A percentile compares a stretch with the other conserved stretches of the same genome.
Conservation (phyloP, 306 rosid genomes). For the Nissolia schottii region DNA sequence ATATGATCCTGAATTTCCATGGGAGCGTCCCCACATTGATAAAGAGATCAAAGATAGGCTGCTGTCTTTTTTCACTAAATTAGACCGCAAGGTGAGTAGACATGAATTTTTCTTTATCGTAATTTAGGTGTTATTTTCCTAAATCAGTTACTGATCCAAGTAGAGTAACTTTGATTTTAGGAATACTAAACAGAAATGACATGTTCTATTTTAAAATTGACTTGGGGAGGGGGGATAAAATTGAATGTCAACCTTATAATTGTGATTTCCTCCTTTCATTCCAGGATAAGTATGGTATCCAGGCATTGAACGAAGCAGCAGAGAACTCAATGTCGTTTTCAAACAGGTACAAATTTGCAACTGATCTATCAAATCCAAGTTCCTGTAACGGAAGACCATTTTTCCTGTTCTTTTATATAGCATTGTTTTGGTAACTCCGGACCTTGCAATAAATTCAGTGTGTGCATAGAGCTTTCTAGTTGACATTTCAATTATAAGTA, state of each 20-base stretch:
- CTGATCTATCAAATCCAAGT: slow-evolving; percentile 2
- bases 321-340: slow-evolving; percentile 50
- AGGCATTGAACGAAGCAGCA: slow-evolving; percentile 53
- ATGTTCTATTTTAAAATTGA: neutral
- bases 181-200: neutral
- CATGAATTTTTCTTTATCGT: slow-evolving; percentile 2
- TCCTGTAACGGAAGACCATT: neutral
- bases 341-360: slow-evolving; percentile 56
- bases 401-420: neutral
- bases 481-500: neutral
- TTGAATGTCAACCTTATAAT: slow-evolving; percentile 15
- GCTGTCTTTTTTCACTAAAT: slow-evolving; percentile 45
- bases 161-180: neutral
- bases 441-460: neutral
- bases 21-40: slow-evolving; percentile 60
- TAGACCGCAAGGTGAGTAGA: slow-evolving; percentile 44
- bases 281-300: slow-evolving; percentile 50
- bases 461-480: neutral
- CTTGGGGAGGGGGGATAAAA: neutral
- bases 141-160: neutral
- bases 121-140: neutral
- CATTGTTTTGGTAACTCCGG: slow-evolving; percentile 1
- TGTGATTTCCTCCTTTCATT: slow-evolving; percentile 1
- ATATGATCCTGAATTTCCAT: slow-evolving; percentile 42
- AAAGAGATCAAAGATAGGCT: slow-evolving; percentile 61